A percentile compares a stretch with the other conserved stretches of the same genome.
Conservation (phyloP, 2,329 filamentous ascomycete species). For the Monosporascus sp. region DNA sequence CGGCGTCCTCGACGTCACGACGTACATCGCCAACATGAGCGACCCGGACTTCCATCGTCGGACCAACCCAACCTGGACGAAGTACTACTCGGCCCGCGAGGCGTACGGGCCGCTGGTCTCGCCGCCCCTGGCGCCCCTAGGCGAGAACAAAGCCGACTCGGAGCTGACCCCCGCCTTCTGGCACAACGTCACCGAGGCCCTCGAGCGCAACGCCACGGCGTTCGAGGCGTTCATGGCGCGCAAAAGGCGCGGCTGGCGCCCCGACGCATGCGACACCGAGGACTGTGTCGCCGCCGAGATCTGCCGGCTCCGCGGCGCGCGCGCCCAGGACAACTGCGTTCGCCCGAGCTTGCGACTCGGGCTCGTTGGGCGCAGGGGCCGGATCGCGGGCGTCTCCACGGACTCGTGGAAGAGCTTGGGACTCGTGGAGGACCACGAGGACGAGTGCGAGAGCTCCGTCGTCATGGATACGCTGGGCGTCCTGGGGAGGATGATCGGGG, state of each 20-base stretch:
- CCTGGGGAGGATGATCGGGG: background rate
- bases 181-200: slow-evolving; percentile 48
- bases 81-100: slow-evolving; percentile 52
- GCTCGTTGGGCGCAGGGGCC: slow-evolving; percentile 9
- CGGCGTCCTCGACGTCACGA: slow-evolving; percentile 46
- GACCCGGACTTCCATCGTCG: slow-evolving; percentile 34
- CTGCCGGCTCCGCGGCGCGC: slow-evolving; percentile 46
- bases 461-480: background rate
- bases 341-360: slow-evolving; percentile 29
- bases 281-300: slow-evolving; percentile 41
- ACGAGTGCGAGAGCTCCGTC: slow-evolving; percentile 6
- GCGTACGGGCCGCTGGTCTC: slow-evolving; percentile 42
- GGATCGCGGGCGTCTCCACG: background rate
- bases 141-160: slow-evolving; percentile 18
- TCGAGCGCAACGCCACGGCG: slow-evolving; percentile 35
- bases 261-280: slow-evolving; percentile 31
- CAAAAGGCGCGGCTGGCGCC: slow-evolving; percentile 41
- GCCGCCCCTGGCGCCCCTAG: slow-evolving; percentile 31
- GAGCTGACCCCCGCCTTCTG: slow-evolving; percentile 54
- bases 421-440: background rate
- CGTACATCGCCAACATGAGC: slow-evolving; percentile 49
- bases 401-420: slow-evolving; percentile 23
- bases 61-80: slow-evolving; percentile 43
- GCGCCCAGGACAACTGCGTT: slow-evolving; percentile 48
- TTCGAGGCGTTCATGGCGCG: slow-evolving; percentile 43